phyloP scores from a whole-genome alignment of 2,329 filamentous ascomycete genomes.

The Nectriaceae sp. region DNA sequence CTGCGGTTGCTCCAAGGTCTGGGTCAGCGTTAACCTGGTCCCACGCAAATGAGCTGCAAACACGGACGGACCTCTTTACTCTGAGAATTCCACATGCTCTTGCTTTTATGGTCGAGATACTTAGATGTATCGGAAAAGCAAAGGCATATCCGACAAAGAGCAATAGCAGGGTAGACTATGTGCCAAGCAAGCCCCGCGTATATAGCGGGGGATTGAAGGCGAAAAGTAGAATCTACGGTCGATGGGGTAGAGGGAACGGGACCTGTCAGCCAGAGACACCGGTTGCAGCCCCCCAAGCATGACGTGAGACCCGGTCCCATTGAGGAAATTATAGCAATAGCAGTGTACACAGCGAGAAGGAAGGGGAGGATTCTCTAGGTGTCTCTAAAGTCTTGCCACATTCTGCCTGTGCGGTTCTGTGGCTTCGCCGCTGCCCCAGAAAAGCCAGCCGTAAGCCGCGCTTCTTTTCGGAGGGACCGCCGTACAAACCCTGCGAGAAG shows the following conservation, averaged over 20 bases:
- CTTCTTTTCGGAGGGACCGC: background rate
- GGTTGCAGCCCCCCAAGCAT: constrained; percentile 11
- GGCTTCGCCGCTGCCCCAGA: background rate
- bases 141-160: no score
- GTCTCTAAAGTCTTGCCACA: constrained; percentile 1
- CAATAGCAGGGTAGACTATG: background rate
- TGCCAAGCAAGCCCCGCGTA: constrained; percentile 1
- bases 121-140: background rate
- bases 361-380: no score
- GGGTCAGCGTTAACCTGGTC: constrained; percentile 13
- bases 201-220: constrained; percentile 6
- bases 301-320: constrained; percentile 23
- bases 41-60: background rate
- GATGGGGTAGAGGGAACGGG: no score
- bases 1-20: constrained; percentile 18
- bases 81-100: constrained; percentile 27
- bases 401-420: background rate
- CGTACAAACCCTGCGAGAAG: background rate
- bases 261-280: constrained; percentile 15
- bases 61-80: constrained; percentile 25
- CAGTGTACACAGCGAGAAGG: no score
- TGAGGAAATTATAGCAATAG: no score
- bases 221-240: no score
- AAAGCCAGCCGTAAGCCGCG: background rate
- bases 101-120: background rate